Base-by-base conservation (phyloP, 2,329 filamentous ascomycete species). In the Ophiostoma novo-ulmi region DNA sequence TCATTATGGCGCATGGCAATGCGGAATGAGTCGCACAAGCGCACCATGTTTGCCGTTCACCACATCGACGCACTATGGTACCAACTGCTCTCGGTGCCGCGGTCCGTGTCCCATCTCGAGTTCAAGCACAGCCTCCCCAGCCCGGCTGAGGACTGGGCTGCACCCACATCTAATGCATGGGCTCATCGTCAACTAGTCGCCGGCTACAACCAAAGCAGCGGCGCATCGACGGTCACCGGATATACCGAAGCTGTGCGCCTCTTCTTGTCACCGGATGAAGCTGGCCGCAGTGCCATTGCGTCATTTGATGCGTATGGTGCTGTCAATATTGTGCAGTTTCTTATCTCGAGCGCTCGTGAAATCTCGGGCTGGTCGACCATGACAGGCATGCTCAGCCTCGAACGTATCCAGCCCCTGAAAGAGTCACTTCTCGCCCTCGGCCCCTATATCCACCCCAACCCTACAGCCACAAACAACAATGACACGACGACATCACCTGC, bases 21-120 rank as follows among this genome's bases (percentile, higher is more conserved):
- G 48, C 74, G 73, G 67, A 71, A 76, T 0, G 81, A 82, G 71
- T 80, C 80, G 0, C 77, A 78, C 58, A 82, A 82, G 70, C 78
- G 81, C 22, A 82, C 81, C 0, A 70, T 80, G 5, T 81, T 81
- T 68, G 79, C 81, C 11, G 76, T 80, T 0, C 81, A 82, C 71
- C 80, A 82, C 70, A 77, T 82, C 36, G 81, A 82, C 70, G 77
- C 80, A 0, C 73, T 82, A 2, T 82, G 80, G 79, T 82, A 82
- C 71, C 80, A 82, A 68, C 77, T 82, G 68, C 74, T 82, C 13
- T 80, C 78, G 1, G 75, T 80, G 20, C 79, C 79, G 6, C 76
- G 79, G 5, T 75, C 74, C 8, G 73, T 80, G 17, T 80, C 79
- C 0, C 77, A 82, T 63, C 75, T 82, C 3, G 81, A 83, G 75